Evolutionary conservation across 192 early-diverging fungal species (phyloP).

Genomic region (Coemansia sp.): DNA sequence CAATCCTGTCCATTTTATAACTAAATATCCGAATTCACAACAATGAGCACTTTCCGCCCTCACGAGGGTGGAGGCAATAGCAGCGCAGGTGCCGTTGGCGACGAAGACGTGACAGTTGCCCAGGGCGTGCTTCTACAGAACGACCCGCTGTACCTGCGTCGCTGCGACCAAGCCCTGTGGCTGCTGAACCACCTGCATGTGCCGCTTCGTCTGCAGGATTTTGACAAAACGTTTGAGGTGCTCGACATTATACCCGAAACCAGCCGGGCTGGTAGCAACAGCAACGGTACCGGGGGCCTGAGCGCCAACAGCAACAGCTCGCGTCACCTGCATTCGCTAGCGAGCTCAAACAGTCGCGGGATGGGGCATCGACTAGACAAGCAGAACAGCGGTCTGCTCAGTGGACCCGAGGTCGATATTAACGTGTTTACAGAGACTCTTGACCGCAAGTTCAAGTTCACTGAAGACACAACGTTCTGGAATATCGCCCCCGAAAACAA

Average conservation of each 20-base stretch:
- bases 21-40: no score
- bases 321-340: conserved; percentile 12
- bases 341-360: conserved; percentile 15
- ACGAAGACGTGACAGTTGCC: conserved; percentile 11
- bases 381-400: conserved; percentile 1
- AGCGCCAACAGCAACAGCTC: conserved; percentile 7
- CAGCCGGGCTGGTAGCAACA: not conserved
- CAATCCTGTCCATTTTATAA: no score
- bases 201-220: conserved; percentile 37
- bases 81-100: not conserved
- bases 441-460: conserved; percentile 49
- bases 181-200: conserved; percentile 44
- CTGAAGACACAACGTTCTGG: conserved; percentile 51
- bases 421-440: conserved; percentile 29
- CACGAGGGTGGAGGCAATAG: conserved; percentile 6
- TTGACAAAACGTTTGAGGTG: conserved; percentile 34
- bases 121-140: conserved; percentile 35
- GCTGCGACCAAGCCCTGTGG: conserved; percentile 46
- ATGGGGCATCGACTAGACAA: conserved; percentile 16
- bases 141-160: conserved; percentile 28
- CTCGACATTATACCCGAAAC: conserved; percentile 28
- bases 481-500: conserved; percentile 44
- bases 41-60: conserved; percentile 20
- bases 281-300: not conserved
- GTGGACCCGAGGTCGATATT: conserved; percentile 9